Conservation (phyloP, 345 rosid genomes). For the Anastatica hierochuntica region DNA sequence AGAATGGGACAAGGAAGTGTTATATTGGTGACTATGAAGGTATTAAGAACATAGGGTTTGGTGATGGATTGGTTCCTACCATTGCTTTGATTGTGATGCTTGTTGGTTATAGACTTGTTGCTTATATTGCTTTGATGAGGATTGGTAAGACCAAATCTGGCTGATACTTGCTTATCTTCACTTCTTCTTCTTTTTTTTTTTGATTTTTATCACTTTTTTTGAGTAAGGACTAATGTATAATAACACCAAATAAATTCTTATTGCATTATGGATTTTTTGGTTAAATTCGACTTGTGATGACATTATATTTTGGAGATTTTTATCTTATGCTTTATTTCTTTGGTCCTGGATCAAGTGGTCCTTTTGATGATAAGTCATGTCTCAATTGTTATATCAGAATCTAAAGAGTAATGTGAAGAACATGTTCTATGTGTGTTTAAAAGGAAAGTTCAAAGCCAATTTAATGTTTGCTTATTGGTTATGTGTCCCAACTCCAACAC, state of each 20-base stretch:
- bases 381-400: neutral
- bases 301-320: neutral
- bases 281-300: no score
- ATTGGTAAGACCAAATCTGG: slow-evolving; percentile 23
- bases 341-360: neutral
- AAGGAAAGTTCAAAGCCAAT: slow-evolving; percentile 21
- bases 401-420: slow-evolving; percentile 14
- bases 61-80: slow-evolving; percentile 35
- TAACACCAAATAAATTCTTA: slow-evolving; percentile 5
- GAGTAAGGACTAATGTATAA: neutral
- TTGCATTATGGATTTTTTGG: no score
- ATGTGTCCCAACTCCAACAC: slow-evolving; percentile 4
- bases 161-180: neutral
- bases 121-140: slow-evolving; percentile 65
- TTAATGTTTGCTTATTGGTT: slow-evolving; percentile 6
- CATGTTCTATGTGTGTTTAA: slow-evolving; percentile 12
- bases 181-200: neutral
- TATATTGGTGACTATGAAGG: slow-evolving; percentile 60
- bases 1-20: slow-evolving; percentile 32
- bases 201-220: neutral
- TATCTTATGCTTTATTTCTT: neutral
- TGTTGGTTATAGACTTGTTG: slow-evolving; percentile 70
- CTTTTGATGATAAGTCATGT: no score
- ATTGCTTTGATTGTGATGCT: slow-evolving; percentile 62
- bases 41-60: slow-evolving; percentile 41